Percentiles rank a stretch among this genome's conserved stretches.
Conservation (phyloP, 345 rosid species). For the Laguncularia racemosa region DNA sequence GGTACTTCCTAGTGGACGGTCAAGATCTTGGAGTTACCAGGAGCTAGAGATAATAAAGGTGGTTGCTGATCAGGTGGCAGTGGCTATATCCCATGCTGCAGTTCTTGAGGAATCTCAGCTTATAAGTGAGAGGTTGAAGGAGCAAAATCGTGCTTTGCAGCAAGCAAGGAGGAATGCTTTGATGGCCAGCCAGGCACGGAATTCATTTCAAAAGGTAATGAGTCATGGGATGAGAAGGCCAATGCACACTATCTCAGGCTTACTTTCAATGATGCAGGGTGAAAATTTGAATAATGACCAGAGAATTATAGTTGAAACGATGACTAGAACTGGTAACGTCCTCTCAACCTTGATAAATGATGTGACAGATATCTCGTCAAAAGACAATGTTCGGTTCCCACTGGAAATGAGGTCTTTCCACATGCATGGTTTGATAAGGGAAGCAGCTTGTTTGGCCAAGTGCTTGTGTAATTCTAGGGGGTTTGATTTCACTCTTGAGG, state of each 20-base stretch:
- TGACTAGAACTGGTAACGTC: slow-evolving; percentile 69
- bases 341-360: slow-evolving; percentile 65
- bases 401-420: slow-evolving; percentile 51
- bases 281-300: slow-evolving; percentile 51
- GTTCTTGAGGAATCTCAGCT: slow-evolving; percentile 87
- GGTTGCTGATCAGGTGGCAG: slow-evolving; percentile 94
- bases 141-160: slow-evolving; percentile 79
- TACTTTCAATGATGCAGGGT: slow-evolving; percentile 69
- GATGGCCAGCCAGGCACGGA: slow-evolving; percentile 83
- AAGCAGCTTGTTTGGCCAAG: slow-evolving; percentile 69
- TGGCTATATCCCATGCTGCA: slow-evolving; percentile 89
- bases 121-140: slow-evolving; percentile 74
- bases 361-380: slow-evolving; percentile 60
- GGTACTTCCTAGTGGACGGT: slow-evolving; percentile 58
- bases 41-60: slow-evolving; percentile 82
- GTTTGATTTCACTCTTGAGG: slow-evolving; percentile 45
- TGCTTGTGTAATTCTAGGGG: slow-evolving; percentile 62
- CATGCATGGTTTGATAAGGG: slow-evolving; percentile 50
- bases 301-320: slow-evolving; percentile 54
- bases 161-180: slow-evolving; percentile 56
- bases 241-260: slow-evolving; percentile 67
- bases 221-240: slow-evolving; percentile 91
- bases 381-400: slow-evolving; percentile 50
- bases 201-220: slow-evolving; percentile 72
- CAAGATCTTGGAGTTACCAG: slow-evolving; percentile 62